Evolutionary conservation across 2,329 filamentous ascomycete species (phyloP), one percentile per base, ranked within the genome.

Genomic region (Botrytis deweyae): DNA sequence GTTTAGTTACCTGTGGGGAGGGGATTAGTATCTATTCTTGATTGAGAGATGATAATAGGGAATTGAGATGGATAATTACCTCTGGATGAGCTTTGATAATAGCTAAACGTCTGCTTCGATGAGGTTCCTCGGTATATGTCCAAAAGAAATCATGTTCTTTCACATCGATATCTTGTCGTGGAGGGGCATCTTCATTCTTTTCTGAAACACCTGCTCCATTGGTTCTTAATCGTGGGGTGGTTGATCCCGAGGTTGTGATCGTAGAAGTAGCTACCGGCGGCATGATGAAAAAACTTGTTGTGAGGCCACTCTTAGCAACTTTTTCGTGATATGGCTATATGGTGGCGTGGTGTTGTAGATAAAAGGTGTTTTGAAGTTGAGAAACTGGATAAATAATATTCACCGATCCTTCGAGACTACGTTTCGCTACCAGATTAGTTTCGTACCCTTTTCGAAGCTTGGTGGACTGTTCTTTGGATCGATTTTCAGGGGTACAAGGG

Each of bases 21-120:
- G 25, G 22, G 22, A 40, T 72, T 68, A 72, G 71, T 33, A 22
- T 22, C n/a, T 61, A 10, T n/a, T 46, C 12, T 18, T 25, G n/a
- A 33, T 42, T n/a, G 33, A 74, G 42, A 46, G n/a, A 33, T 44
- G 16, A 25, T 16, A 33, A 40, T n/a, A 36, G 20, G 55, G 22
- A 70, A 46, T 36, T 9, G 29, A 22, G 42, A 59, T 44, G 33
- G 55, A 76, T n/a, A 46, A 82, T 33, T 85, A 95, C 94, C 88
- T 99, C 95, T 65, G 96, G 96, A 82, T 99, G 95, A 72, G 95
- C 95, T 86, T 98, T 98, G 84, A 99, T 98, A 80, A 99, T 99
- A 76, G 94, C 94, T 79, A 95, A 89, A 73, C 96, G 89, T 78
- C 96, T 88, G 46, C 95, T 96, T 78, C 94, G 90, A 84, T 99